Evolutionary conservation across 2,329 filamentous ascomycete species (phyloP), one percentile per base, ranked within the genome.

Genomic region (Cyphellophora europaea): DNA sequence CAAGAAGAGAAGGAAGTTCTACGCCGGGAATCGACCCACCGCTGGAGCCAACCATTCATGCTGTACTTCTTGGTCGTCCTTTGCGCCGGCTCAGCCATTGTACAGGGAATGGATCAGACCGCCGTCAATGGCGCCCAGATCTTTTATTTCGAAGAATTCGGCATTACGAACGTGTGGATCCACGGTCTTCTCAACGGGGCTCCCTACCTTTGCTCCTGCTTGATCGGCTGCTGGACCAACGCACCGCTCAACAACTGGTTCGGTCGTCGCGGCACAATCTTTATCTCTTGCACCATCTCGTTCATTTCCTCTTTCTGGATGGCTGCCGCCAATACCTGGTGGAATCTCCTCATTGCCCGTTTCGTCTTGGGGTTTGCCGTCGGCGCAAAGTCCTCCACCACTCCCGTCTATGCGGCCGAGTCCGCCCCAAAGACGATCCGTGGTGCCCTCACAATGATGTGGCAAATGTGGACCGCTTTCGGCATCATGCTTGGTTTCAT

Each of bases 231-330:
- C 52, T 71, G 66, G 65, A 51, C 63, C 4, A 63, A 61, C 2
- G 64, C 65, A 37, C 66, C 63, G 5, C 33, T 67, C 18, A 66
- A 86, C 57, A 72, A 76, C 36, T 62, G 52, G 41, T 79, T 85
- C 42, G 82, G 82, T 10, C 74, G 81, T 32, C 69, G 79, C 2
- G 80, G 82, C 10, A 83, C 69, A 31, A 76, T 77, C 37, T 77
- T 75, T 49, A 50, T 74, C 30, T 63, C 64, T 11, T 25, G 21
- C 21, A 25, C 21, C 21, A 25, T 25, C 21, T 25, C 21, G 8
- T 25, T 25, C 21, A 25, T 25, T 25, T 25, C 21, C 8, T 25
- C 21, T n/a, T 25, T 25, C 21, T 25, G 21, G 21, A 25, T 25
- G 21, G 21, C 21, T 25, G 21, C 21, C n/a, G 21, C 21, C 8